These are phyloP conservation scores for Fusarium temperatum DNA, from an alignment of 2,329 filamentous ascomycete species.

Conservation along the genomic window DNA sequence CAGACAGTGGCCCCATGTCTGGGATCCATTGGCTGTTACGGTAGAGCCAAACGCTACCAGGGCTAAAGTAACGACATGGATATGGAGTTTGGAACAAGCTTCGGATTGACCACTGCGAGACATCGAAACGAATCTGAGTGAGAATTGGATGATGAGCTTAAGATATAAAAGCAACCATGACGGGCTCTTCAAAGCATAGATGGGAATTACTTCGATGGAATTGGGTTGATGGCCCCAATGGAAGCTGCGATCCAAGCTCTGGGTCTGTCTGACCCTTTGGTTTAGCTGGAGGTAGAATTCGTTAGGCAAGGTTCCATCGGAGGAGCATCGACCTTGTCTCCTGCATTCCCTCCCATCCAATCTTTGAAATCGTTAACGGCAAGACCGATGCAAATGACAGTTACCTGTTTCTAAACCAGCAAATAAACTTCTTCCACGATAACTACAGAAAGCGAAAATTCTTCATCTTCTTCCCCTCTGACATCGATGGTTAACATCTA, in stretches of 20 bases:
- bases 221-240: background rate
- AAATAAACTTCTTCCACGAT: slow-evolving; percentile 3
- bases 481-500: background rate
- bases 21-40: slow-evolving; percentile 30
- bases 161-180: background rate
- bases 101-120: background rate
- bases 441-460: background rate
- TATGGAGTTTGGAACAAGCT: slow-evolving; percentile 12
- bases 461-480: background rate
- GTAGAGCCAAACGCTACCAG: slow-evolving; percentile 22
- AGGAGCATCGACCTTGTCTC: slow-evolving; percentile 18
- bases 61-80: slow-evolving; percentile 27
- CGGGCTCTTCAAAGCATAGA: too few species aligned
- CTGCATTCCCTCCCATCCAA: slow-evolving; percentile 2
- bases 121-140: background rate
- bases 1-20: slow-evolving; percentile 36
- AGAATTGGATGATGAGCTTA: background rate
- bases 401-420: background rate
- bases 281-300: background rate
- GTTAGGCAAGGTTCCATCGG: slow-evolving; percentile 7
- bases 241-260: background rate
- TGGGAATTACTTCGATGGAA: background rate
- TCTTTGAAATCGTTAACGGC: slow-evolving; percentile 13
- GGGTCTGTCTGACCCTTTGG: background rate
- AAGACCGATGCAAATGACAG: slow-evolving; percentile 21